A percentile compares a stretch with the other conserved stretches of the same genome.
These are phyloP conservation scores for Lenwebbia sp. DNA, from an alignment of 345 rosid genomes.

Conservation along the genomic window DNA sequence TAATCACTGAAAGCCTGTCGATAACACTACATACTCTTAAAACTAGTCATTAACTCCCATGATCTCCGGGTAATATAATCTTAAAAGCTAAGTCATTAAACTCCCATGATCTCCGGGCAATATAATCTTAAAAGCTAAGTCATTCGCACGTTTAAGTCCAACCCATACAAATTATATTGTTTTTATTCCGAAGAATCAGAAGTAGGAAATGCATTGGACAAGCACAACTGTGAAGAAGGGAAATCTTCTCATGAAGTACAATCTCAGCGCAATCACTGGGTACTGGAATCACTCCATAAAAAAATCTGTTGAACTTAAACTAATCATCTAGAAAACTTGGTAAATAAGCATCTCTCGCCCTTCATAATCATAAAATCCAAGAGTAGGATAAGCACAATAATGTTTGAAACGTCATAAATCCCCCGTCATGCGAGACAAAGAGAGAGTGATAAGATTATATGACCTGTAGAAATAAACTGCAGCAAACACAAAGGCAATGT, in stretches of 20 bases:
- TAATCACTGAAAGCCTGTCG: constrained; percentile 60
- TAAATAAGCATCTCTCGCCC: background rate
- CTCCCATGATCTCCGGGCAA: background rate
- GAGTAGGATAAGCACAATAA: background rate
- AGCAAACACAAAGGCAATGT: constrained; percentile 46
- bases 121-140: background rate
- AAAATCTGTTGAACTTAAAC: background rate
- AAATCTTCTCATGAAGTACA: background rate
- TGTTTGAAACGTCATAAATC: background rate
- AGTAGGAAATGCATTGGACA: background rate
- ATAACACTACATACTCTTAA: constrained; percentile 6
- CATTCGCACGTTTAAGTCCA: background rate
- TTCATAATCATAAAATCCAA: background rate
- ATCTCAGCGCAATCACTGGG: background rate
- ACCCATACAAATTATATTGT: background rate
- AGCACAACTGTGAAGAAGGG: background rate
- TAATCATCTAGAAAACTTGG: background rate
- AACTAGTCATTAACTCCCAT: background rate
- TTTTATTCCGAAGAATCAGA: background rate
- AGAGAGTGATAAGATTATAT: background rate
- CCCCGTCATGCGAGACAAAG: background rate
- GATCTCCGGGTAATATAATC: background rate
- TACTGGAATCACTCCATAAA: background rate
- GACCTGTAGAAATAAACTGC: constrained; percentile 25
- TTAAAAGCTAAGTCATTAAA: background rate